Conservation (phyloP, 2,329 filamentous ascomycete species). For the Dactylellina leptospora region DNA sequence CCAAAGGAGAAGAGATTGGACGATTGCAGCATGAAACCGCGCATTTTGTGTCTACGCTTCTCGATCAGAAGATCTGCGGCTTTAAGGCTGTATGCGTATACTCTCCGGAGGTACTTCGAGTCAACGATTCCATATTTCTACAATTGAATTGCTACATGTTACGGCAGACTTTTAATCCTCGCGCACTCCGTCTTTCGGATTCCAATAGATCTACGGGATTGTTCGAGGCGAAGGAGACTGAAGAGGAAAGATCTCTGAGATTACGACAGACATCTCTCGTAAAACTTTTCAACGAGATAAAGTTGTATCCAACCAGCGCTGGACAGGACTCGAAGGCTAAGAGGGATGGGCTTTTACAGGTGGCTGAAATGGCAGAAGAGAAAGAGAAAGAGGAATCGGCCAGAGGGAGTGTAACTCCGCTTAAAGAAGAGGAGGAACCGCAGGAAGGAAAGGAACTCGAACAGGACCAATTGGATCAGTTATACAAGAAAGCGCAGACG, state of each 20-base stretch:
- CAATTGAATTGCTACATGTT: constrained; percentile 83
- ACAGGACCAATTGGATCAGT: constrained; percentile 89
- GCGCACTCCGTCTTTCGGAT: constrained; percentile 69
- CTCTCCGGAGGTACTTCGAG: constrained; percentile 81
- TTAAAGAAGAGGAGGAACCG: constrained; percentile 68
- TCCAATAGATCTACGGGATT: constrained; percentile 76
- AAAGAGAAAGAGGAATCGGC: constrained; percentile 66
- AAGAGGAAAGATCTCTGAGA: constrained; percentile 82
- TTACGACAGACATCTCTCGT: constrained; percentile 87
- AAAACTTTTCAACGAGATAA: constrained; percentile 87
- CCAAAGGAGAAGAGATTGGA: constrained; percentile 81
- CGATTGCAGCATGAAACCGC: constrained; percentile 86
- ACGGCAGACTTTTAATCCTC: constrained; percentile 74
- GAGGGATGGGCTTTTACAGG: constrained; percentile 74
- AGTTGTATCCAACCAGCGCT: constrained; percentile 75
- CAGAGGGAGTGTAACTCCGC: constrained; percentile 28
- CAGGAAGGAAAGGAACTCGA: constrained; percentile 92
- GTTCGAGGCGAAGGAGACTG: constrained; percentile 85
- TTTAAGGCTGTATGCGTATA: constrained; percentile 91
- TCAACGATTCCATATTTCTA: constrained; percentile 93
- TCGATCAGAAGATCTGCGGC: constrained; percentile 86
- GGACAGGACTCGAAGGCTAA: constrained; percentile 78
- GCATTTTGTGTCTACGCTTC: constrained; percentile 87
- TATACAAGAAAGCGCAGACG: constrained; percentile 95
- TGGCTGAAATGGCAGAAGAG: constrained; percentile 87